phyloP scores from a whole-genome alignment of 2,329 filamentous ascomycete genomes.

The Fusarium acutatum region DNA sequence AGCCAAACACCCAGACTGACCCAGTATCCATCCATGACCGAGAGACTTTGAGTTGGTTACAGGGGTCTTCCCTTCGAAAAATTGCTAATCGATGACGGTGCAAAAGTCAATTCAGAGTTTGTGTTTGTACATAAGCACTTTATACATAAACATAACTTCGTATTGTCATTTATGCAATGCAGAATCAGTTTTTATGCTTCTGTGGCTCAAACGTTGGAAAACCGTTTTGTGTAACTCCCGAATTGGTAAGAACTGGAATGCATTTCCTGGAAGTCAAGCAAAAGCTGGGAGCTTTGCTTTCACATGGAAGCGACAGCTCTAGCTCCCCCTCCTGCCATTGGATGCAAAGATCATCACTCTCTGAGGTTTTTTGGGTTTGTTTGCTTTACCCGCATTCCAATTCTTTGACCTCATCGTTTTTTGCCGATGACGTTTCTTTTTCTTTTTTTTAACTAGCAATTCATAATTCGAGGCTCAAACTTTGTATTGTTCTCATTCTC shows the following conservation, averaged over 20 bases:
- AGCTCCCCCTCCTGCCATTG: slow-evolving; percentile 23
- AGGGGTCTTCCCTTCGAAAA: background rate
- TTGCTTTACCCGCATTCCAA: background rate
- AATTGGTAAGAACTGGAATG: slow-evolving; percentile 3
- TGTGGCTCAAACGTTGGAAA: slow-evolving; percentile 16
- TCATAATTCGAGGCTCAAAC: background rate
- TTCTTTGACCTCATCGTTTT: slow-evolving; percentile 17
- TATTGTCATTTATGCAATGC: background rate
- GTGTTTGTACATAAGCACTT: background rate
- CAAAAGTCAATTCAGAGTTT: background rate
- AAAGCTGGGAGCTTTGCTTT: slow-evolving; percentile 9
- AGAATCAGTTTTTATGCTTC: slow-evolving; percentile 5
- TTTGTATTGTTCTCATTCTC: background rate
- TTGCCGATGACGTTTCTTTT: background rate
- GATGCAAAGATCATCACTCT: slow-evolving; percentile 26
- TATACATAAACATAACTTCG: background rate
- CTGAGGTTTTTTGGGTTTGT: background rate
- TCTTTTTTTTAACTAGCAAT: background rate
- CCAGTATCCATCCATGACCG: background rate
- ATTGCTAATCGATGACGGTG: slow-evolving; percentile 2
- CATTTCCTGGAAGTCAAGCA: background rate
- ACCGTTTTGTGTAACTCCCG: slow-evolving; percentile 13
- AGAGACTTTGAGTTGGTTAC: background rate
- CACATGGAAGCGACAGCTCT: slow-evolving; percentile 17
- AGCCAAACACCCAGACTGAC: too few relatives aligned